Percentiles rank a stretch among this genome's conserved stretches.
Evolutionary conservation across 257 asterid genomes (phyloP).

Genomic region (Petunia secreta): DNA sequence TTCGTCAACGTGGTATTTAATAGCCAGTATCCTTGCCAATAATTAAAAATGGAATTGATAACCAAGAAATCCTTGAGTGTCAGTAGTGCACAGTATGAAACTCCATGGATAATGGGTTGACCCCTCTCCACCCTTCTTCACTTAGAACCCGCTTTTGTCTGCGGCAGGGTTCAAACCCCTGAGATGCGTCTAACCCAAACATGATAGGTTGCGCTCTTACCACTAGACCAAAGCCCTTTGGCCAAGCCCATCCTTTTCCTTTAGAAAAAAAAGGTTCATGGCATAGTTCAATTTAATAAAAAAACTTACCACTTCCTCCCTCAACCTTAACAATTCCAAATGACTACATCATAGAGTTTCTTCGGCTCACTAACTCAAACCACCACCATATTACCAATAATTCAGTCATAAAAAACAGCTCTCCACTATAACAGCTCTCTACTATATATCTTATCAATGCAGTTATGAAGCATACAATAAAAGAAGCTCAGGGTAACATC

Average conservation of each 20-base stretch:
- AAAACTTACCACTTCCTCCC: slow-evolving; percentile 13
- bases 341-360: not conserved
- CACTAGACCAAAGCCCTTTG: too few species aligned
- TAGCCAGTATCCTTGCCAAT: not conserved
- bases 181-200: too few species aligned
- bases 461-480: not conserved
- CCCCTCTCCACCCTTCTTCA: too few species aligned
- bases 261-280: not conserved
- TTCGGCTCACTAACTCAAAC: not conserved
- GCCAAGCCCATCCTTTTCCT: too few species aligned
- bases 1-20: slow-evolving; percentile 10
- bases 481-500: not conserved
- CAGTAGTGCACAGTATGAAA: too few species aligned
- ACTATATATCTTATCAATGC: not conserved
- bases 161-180: too few species aligned
- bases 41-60: not conserved
- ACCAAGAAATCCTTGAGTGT: too few species aligned
- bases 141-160: too few species aligned
- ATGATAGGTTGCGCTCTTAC: too few species aligned
- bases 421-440: not conserved
- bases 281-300: not conserved
- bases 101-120: too few species aligned
- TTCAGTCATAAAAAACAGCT: not conserved
- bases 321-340: not conserved
- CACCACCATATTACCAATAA: not conserved